phyloP scores from a whole-genome alignment of 1,139 yeast genomes.

The Pichia sp. region DNA sequence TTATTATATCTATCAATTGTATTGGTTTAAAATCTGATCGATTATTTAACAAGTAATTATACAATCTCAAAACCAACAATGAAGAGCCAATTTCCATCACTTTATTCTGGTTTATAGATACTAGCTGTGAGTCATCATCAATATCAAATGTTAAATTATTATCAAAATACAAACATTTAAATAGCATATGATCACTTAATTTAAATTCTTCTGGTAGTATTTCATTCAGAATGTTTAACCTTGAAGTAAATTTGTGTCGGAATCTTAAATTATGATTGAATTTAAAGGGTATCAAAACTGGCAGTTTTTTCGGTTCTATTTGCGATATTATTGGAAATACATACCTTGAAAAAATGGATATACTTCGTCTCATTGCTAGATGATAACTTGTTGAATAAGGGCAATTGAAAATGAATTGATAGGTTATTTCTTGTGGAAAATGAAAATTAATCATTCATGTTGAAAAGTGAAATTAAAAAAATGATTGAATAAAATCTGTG shows the following conservation, averaged over 20 bases:
- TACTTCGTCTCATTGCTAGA: background rate
- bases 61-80: constrained; percentile 10
- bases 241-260: constrained; percentile 20
- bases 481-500: background rate
- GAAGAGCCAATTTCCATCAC: constrained; percentile 10
- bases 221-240: constrained; percentile 16
- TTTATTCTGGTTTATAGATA: constrained; percentile 1
- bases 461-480: no score
- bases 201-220: constrained; percentile 20
- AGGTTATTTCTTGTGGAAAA: background rate
- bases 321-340: constrained; percentile 2
- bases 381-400: background rate
- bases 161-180: constrained; percentile 16
- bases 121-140: background rate
- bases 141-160: constrained; percentile 1
- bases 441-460: background rate
- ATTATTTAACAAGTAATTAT: constrained; percentile 2
- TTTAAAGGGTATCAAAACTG: constrained; percentile 10
- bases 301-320: constrained; percentile 1
- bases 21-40: constrained; percentile 1
- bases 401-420: background rate
- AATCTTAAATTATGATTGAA: constrained; percentile 15
- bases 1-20: background rate
- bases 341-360: background rate
- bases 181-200: constrained; percentile 18